Conservation (phyloP, 2,329 filamentous ascomycete genomes). For the Mycosphaerella arachidis region DNA sequence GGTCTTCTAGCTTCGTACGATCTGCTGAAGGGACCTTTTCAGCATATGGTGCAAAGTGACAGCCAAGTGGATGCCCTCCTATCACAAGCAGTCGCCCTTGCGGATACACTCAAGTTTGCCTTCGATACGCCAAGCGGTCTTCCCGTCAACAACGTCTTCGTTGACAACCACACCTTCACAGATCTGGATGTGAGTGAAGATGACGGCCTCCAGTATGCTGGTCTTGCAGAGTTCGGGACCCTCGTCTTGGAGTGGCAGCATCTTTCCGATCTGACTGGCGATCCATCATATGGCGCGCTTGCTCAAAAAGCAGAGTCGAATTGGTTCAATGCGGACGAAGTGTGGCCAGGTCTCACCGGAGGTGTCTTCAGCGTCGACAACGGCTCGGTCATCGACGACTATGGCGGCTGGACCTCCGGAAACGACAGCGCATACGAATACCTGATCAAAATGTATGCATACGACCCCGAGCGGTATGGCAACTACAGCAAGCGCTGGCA, state of each 20-base stretch:
- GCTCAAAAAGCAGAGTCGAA: constrained; percentile 61
- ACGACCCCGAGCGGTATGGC: constrained; percentile 61
- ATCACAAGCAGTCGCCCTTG: constrained; percentile 62
- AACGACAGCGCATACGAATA: constrained; percentile 59
- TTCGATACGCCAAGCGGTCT: constrained; percentile 74
- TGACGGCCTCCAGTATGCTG: constrained; percentile 56
- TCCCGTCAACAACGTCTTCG: constrained; percentile 64
- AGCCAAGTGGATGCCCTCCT: constrained; percentile 57
- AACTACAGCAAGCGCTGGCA: constrained; percentile 70
- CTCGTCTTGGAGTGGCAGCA: constrained; percentile 80
- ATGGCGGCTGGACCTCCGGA: constrained; percentile 64
- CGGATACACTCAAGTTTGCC: constrained; percentile 67
- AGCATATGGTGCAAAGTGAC: constrained; percentile 17
- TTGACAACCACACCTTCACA: constrained; percentile 40
- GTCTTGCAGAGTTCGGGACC: constrained; percentile 71
- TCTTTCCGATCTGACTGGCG: constrained; percentile 68
- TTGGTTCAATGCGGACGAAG: constrained; percentile 65
- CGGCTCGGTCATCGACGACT: constrained; percentile 62
- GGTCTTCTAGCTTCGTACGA: constrained; percentile 74
- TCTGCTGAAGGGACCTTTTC: constrained; percentile 64
- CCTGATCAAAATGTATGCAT: constrained; percentile 64
- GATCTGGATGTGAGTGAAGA: constrained; percentile 35
- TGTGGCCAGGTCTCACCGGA: constrained; percentile 73
- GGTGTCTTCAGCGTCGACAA: constrained; percentile 59
- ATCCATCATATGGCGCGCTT: constrained; percentile 61